Conservation (phyloP, 169 alveolate genomes). For the Cryptosporidium tyzzeri region DNA sequence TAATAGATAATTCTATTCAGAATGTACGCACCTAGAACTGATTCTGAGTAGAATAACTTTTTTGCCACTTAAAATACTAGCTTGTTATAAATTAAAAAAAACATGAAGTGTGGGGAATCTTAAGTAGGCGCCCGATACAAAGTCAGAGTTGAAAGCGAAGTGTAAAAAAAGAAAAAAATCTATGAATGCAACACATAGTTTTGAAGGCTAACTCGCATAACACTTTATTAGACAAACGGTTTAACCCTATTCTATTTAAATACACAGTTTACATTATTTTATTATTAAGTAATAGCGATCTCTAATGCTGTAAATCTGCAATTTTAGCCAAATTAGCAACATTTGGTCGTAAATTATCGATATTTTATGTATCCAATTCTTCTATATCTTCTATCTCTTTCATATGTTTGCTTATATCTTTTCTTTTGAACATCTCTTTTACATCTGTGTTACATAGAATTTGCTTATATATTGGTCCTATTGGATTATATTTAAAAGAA, state of each 20-base stretch:
- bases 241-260: not conserved
- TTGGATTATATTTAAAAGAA: constrained; percentile 69
- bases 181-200: not conserved
- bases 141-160: not conserved
- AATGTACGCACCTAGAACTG: not conserved
- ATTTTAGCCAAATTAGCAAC: constrained; percentile 44
- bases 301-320: constrained; percentile 25
- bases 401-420: not conserved
- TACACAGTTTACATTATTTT: not conserved
- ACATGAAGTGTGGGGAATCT: constrained; percentile 76
- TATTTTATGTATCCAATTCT: not conserved
- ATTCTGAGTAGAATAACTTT: constrained; percentile 20
- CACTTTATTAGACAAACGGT: not conserved
- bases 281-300: not conserved
- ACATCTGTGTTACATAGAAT: constrained; percentile 5
- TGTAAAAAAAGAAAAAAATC: not conserved
- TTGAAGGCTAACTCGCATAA: not conserved
- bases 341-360: constrained; percentile 5
- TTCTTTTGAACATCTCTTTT: not conserved
- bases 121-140: constrained; percentile 37
- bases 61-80: constrained; percentile 9
- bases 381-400: constrained; percentile 34
- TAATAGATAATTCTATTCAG: not conserved
- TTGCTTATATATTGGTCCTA: constrained; percentile 60
- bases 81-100: not conserved